Evolutionary conservation across 805 yeast genomes (phyloP).

Genomic region (Candida nitratophila): DNA sequence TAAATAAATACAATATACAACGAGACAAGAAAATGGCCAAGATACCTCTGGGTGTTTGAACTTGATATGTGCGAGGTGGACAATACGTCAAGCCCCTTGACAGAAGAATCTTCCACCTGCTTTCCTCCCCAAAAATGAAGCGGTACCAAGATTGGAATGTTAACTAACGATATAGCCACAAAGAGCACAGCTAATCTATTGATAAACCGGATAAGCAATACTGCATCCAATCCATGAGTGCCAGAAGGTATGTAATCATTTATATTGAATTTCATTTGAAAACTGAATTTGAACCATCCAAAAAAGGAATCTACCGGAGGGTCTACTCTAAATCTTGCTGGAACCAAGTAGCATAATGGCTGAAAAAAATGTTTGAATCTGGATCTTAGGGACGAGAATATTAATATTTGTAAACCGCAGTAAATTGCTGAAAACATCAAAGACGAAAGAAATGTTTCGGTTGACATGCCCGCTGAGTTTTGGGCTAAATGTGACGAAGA

Average conservation of each 20-base stretch:
- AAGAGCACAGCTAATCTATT: constrained; percentile 45
- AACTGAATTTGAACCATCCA: constrained; percentile 47
- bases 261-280: constrained; percentile 21
- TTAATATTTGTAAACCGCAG: constrained; percentile 43
- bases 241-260: constrained; percentile 36
- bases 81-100: constrained; percentile 52
- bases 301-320: constrained; percentile 37
- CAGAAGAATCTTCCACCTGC: constrained; percentile 9
- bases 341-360: constrained; percentile 42
- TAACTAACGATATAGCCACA: constrained; percentile 41
- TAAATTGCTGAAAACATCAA: constrained; percentile 45
- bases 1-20: constrained; percentile 47
- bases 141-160: constrained; percentile 57
- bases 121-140: constrained; percentile 43
- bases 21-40: constrained; percentile 59
- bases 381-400: constrained; percentile 32
- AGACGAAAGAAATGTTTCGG: constrained; percentile 49
- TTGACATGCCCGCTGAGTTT: constrained; percentile 43
- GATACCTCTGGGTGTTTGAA: constrained; percentile 38
- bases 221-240: constrained; percentile 59
- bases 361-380: constrained; percentile 42
- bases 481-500: constrained; percentile 16
- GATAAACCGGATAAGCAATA: constrained; percentile 61
- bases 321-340: constrained; percentile 30
- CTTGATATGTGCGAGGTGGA: constrained; percentile 67